Evolutionary conservation across 2,329 filamentous ascomycete genomes (phyloP).

Genomic region (Hymenoscyphus fraxineus): DNA sequence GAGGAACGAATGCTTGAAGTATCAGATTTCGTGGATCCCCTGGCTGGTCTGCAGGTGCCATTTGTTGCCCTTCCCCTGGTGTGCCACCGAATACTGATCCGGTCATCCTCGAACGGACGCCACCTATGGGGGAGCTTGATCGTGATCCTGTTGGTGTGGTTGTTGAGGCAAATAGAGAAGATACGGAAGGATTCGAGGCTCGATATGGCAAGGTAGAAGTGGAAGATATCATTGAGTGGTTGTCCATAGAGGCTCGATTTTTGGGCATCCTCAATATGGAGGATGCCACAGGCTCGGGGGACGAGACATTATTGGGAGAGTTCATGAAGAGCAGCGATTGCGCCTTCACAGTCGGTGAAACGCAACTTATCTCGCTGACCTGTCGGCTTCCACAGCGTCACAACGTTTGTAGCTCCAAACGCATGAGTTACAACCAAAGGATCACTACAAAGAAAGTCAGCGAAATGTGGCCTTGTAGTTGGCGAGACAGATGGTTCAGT

Average conservation of each 20-base stretch:
- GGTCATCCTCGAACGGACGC: slow-evolving; percentile 54
- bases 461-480: slow-evolving; percentile 12
- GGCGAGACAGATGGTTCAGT: neutral
- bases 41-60: slow-evolving; percentile 22
- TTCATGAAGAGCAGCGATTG: slow-evolving; percentile 54
- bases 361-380: slow-evolving; percentile 11
- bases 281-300: slow-evolving; percentile 38
- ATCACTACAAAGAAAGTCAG: slow-evolving; percentile 16
- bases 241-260: slow-evolving; percentile 48
- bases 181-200: slow-evolving; percentile 53
- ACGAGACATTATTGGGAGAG: slow-evolving; percentile 62
- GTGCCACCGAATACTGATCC: slow-evolving; percentile 53
- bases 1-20: slow-evolving; percentile 80
- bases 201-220: slow-evolving; percentile 51
- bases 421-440: slow-evolving; percentile 18
- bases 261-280: slow-evolving; percentile 58
- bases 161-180: slow-evolving; percentile 62
- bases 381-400: slow-evolving; percentile 37
- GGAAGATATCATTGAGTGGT: slow-evolving; percentile 48
- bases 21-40: slow-evolving; percentile 62
- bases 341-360: slow-evolving; percentile 9
- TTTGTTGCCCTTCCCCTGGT: slow-evolving; percentile 33
- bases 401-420: slow-evolving; percentile 38
- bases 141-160: slow-evolving; percentile 65
- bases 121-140: slow-evolving; percentile 62